Evolutionary conservation across 169 alveolate species (phyloP).

Genomic region (Miamiensis avidus): DNA sequence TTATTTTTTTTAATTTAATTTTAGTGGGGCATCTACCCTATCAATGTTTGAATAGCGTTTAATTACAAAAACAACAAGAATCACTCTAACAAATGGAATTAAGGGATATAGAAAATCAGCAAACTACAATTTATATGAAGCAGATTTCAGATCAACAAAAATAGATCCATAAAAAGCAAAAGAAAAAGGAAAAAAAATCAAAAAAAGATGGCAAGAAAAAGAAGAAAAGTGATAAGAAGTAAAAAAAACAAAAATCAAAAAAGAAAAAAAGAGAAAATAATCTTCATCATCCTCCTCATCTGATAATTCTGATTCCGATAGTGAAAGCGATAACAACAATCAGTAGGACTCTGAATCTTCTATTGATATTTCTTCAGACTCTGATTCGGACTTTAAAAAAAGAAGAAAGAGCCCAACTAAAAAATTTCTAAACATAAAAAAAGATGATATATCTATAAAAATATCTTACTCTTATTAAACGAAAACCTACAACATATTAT

Average conservation of each 20-base stretch:
- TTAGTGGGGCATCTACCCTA: not conserved
- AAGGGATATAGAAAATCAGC: not conserved
- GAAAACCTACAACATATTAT: too few relatives aligned
- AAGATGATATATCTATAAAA: too few relatives aligned
- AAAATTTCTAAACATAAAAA: too few relatives aligned
- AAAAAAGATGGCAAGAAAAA: not conserved
- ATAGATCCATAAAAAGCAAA: not conserved
- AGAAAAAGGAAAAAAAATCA: not conserved
- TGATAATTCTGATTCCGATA: too few relatives aligned
- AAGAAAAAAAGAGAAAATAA: not conserved
- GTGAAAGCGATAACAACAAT: too few relatives aligned
- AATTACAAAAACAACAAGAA: too few relatives aligned
- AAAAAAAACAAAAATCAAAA: too few relatives aligned
- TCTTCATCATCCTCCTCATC: too few relatives aligned
- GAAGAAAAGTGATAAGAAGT: not conserved
- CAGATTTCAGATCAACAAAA: not conserved
- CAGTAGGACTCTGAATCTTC: too few relatives aligned
- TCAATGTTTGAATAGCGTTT: not conserved
- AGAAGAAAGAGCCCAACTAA: too few relatives aligned
- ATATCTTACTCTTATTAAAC: too few relatives aligned
- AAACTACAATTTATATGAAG: not conserved
- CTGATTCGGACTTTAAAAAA: not conserved
- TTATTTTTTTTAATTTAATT: too few relatives aligned
- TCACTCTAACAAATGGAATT: not conserved
- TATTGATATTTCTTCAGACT: not conserved